Evolutionary conservation across 345 rosid genomes (phyloP).

Genomic region (Brassica napus): Da-Ae NC_063442.1:44406501-44407000

Average conservation of each 20-base stretch:
- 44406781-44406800: constrained; percentile 87
- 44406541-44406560: constrained; percentile 43
- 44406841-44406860: background rate
- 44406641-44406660: constrained; percentile 53
- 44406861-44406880: constrained; percentile 5
- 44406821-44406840: background rate
- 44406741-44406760: constrained; percentile 93
- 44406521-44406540: constrained; percentile 19
- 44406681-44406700: constrained; percentile 44
- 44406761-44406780: constrained; percentile 91
- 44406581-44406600: background rate
- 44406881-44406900: constrained; percentile 88
- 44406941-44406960: constrained; percentile 45
- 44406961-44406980: constrained; percentile 46
- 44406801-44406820: background rate
- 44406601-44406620: constrained; percentile 61
- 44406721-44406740: constrained; percentile 54
- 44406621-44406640: constrained; percentile 59
- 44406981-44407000: constrained; percentile 83
- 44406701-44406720: constrained; percentile 22
- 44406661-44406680: constrained; percentile 42
- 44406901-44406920: constrained; percentile 73
- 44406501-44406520: constrained; percentile 18
- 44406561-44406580: constrained; percentile 54
- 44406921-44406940: constrained; percentile 66